Evolutionary conservation across 768 basidiomycete genomes (phyloP), one percentile per base, ranked within the genome.

Genomic region (Boletus rubropictus): DNA sequence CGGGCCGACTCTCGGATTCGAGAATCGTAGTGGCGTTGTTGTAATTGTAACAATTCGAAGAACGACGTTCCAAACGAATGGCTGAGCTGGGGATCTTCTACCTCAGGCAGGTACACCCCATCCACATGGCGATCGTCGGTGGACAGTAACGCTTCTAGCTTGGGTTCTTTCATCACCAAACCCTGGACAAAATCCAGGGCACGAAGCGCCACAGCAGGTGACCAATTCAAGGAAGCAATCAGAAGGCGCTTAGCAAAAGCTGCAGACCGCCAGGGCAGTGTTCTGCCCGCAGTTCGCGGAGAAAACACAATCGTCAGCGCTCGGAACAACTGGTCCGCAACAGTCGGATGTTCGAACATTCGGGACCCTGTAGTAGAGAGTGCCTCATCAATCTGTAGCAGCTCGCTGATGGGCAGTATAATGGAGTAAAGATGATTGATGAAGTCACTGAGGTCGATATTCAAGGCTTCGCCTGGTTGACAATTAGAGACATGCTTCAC

Each of bases 171-270:
- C 39, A 76, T 79, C 44, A 96, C 68, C 54, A 98, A 71, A 35
- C 71, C 74, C 31, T 71, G 70, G 7, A 94, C 82, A 54, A 96
- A 88, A 28, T 81, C 81, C 32, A 98, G 65, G 17, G 84, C 73
- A 25, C 84, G 82, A 37, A 84, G 68, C 17, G 82, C 80, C 10
- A 78, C 72, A 1, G 67, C 57, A 4, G 89, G 74, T 0, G 93
- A 79, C 83, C 94, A 93, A 60, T 87, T 82, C 33, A 98, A 72
- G 5, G 85, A 79, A 28, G 84, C 82, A 39, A 78, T 76, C 24
- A 95, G 73, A 39, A 98, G 75, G n/a, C 95, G 87, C 69, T 98
- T 98, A 44, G 87, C 78, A 67, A 98, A 98, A 3, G 95, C 91
- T 36, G 92, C 89, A 35, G 84, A 79, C 56, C 91, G 84, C 78